A percentile compares a stretch with the other conserved stretches of the same genome.
These are phyloP conservation scores for Paraglomus occultum DNA, from an alignment of 192 early-diverging fungal genomes.

Conservation along the genomic window DNA sequence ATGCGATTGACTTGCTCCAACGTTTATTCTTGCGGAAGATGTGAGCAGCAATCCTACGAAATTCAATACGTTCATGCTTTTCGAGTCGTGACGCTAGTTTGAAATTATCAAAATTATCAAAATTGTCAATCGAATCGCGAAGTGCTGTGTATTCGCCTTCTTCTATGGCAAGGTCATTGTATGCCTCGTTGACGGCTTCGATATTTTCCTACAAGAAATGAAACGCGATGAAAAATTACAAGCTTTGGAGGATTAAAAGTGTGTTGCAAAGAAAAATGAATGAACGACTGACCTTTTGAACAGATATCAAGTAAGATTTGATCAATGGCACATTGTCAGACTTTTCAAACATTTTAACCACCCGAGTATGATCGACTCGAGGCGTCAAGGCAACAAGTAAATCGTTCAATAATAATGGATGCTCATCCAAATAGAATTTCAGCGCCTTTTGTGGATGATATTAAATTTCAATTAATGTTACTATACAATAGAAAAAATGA, in stretches of 20 bases:
- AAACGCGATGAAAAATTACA: neutral
- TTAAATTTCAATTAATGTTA: no score
- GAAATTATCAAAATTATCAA: constrained; percentile 94
- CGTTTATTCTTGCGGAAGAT: constrained; percentile 96
- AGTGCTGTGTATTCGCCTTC: constrained; percentile 96
- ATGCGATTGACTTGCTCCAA: constrained; percentile 90
- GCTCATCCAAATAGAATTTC: constrained; percentile 94
- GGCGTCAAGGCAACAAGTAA: constrained; percentile 84
- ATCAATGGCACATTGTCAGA: constrained; percentile 97
- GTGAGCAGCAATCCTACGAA: constrained; percentile 95
- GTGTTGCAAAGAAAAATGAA: neutral
- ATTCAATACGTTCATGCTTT: constrained; percentile 96
- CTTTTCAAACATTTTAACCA: constrained; percentile 97
- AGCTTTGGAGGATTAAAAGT: neutral
- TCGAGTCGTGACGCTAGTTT: constrained; percentile 88
- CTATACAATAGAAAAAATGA: neutral
- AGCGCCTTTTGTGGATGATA: constrained; percentile 57
- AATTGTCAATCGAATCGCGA: constrained; percentile 91
- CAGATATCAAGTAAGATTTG: constrained; percentile 93
- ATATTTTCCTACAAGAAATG: constrained; percentile 69
- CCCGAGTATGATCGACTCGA: constrained; percentile 94
- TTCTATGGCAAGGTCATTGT: constrained; percentile 96
- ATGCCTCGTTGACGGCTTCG: constrained; percentile 90
- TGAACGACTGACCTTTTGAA: constrained; percentile 63
- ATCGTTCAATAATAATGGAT: constrained; percentile 93